Conservation (phyloP, 2,329 filamentous ascomycete genomes). For the Exophiala calicioides region DNA sequence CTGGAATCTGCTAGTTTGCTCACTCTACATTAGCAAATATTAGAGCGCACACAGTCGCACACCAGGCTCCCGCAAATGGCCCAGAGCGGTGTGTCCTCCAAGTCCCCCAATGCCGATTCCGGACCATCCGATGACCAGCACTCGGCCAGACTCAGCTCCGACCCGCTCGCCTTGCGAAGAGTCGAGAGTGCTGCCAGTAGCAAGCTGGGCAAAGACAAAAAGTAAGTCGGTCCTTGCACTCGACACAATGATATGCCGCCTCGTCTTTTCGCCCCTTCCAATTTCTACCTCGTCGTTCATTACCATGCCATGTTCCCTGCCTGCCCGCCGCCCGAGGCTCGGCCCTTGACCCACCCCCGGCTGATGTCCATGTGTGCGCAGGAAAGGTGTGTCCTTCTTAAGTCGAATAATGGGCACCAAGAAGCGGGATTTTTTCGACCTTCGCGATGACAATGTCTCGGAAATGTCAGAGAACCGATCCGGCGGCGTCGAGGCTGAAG, state of each 20-base stretch:
- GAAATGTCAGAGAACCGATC: slow-evolving; percentile 70
- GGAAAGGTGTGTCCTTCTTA: slow-evolving; percentile 86
- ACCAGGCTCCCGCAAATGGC: slow-evolving; percentile 43
- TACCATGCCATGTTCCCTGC: slow-evolving; percentile 4
- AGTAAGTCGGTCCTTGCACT: slow-evolving; percentile 52
- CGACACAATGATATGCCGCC: neutral
- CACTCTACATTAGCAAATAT: slow-evolving; percentile 54
- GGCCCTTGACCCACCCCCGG: neutral
- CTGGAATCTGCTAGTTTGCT: slow-evolving; percentile 4
- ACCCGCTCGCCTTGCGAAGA: slow-evolving; percentile 30
- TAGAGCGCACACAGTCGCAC: slow-evolving; percentile 67
- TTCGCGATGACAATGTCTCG: slow-evolving; percentile 60
- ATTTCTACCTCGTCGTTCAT: slow-evolving; percentile 7
- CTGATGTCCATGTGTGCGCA: slow-evolving; percentile 40
- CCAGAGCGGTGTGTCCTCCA: slow-evolving; percentile 48
- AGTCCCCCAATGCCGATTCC: slow-evolving; percentile 38
- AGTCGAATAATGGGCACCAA: slow-evolving; percentile 78
- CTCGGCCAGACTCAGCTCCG: slow-evolving; percentile 34
- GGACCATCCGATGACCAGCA: slow-evolving; percentile 38
- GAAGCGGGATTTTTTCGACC: slow-evolving; percentile 63
- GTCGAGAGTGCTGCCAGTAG: slow-evolving; percentile 37
- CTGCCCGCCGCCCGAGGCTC: slow-evolving; percentile 1
- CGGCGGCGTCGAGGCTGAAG: slow-evolving; percentile 78
- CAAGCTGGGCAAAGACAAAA: slow-evolving; percentile 61
- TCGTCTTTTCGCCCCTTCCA: slow-evolving; percentile 5